Percentiles rank a stretch among this genome's conserved stretches.
Evolutionary conservation across 2,329 filamentous ascomycete genomes (phyloP).

Genomic region (Fusarium protoensiforme): DNA sequence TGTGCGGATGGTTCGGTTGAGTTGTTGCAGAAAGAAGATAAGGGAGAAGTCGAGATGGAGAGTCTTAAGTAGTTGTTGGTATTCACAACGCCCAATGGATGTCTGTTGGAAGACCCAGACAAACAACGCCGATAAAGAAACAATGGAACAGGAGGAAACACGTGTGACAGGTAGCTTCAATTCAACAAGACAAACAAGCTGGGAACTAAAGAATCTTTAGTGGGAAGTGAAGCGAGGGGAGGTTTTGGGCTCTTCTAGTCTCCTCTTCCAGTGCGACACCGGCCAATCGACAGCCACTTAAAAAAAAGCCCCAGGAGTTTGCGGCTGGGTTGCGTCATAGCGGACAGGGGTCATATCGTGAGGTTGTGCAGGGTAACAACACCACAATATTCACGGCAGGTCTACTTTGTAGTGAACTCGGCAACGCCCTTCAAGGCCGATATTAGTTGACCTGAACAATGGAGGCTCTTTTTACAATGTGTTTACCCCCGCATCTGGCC

Average conservation of each 20-base stretch:
- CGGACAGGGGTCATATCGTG: conserved; percentile 10
- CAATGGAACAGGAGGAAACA: conserved; percentile 8
- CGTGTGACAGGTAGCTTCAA: not conserved
- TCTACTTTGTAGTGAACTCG: not conserved
- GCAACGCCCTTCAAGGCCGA: not conserved
- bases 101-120: not conserved
- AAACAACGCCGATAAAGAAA: conserved; percentile 20
- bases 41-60: not conserved
- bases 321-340: conserved; percentile 16
- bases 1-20: not conserved
- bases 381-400: not conserved
- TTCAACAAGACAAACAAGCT: conserved; percentile 3
- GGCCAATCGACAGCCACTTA: conserved; percentile 23
- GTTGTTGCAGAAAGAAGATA: not conserved
- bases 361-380: conserved; percentile 13
- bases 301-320: conserved; percentile 6
- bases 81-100: not conserved
- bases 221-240: conserved; percentile 3
- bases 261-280: conserved; percentile 14
- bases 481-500: not conserved
- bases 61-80: not conserved
- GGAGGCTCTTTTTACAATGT: fast-evolving
- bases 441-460: not conserved
- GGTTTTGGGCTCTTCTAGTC: not conserved
- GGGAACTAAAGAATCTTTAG: conserved; percentile 9